Evolutionary conservation across 257 asterid genomes (phyloP), one percentile per base, ranked within the genome.

Genomic region (Thymus mandschuricus): DNA sequence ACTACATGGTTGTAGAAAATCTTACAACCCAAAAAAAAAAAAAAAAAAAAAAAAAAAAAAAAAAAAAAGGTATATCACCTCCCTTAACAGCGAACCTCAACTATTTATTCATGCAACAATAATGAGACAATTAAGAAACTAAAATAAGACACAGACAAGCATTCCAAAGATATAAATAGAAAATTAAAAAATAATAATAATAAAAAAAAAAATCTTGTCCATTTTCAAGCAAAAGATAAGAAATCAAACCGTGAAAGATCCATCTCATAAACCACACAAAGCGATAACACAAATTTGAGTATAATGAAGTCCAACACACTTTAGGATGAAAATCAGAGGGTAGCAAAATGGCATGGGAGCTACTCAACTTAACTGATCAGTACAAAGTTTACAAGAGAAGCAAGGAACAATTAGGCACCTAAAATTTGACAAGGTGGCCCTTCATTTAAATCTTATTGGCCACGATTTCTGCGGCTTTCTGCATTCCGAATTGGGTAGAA

Each of bases 401-500:
- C 78, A 68, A 66, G 68, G 68, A 73, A 66, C 30, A 48, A 50
- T 1, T 11, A 30, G 76, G 51, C 57, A 44, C 70, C 74, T 10
- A 8, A 10, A 60, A 41, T 64, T 58, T 64, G 15, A 63, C 11
- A 45, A 13, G 8, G 55, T 43, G 55, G 59, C 64, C 54, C 52
- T 59, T 54, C 71, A 77, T 64, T 69, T 54, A 56, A n/a, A 29
- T 50, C 69, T 81, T 73, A 92, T 57, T 86, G 89, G 46, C 86
- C 71, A 35, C 98, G 89, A 61, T 62, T 77, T 78, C 96, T 83
- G 87, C 98, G 92, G 82, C 86, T 81, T 70, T 90, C 98, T 51
- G 92, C 90, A 73, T 85, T 90, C 80, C 96, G 85, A 54, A 91
- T 69, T 0, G 97, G 96, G 70, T 81, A 73, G 77, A 93, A 93